Conservation (phyloP, 805 yeast genomes). For the Yarrowia alimentaria region DNA sequence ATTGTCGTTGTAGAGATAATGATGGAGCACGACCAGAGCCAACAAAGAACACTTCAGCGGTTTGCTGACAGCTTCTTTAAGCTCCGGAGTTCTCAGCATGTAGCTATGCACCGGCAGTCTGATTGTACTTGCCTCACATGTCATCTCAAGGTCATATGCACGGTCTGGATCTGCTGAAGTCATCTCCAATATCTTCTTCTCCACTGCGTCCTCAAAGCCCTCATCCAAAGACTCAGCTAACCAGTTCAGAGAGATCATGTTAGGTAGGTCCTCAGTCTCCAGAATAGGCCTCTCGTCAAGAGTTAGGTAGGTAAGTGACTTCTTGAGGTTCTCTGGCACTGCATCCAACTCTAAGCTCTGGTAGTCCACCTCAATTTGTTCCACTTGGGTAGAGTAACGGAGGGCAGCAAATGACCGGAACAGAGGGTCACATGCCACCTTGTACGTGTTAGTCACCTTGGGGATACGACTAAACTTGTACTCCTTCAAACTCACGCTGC, state of each 20-base stretch:
- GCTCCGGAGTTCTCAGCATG: constrained; percentile 29
- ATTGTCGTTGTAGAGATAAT: constrained; percentile 37
- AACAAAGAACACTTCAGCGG: constrained; percentile 25
- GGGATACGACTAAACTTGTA: constrained; percentile 57
- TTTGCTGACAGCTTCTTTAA: not conserved
- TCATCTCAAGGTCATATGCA: constrained; percentile 6
- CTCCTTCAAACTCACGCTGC: constrained; percentile 39
- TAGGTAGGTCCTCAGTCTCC: constrained; percentile 14
- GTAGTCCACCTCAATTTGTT: constrained; percentile 54
- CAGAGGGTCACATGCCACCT: constrained; percentile 62
- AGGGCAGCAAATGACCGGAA: constrained; percentile 68
- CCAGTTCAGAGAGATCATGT: constrained; percentile 13
- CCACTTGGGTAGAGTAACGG: constrained; percentile 57
- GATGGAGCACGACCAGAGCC: constrained; percentile 33
- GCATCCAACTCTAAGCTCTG: constrained; percentile 53
- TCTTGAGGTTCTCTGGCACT: constrained; percentile 49
- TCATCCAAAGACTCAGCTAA: constrained; percentile 23
- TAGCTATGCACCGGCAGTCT: constrained; percentile 30
- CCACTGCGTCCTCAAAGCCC: constrained; percentile 4
- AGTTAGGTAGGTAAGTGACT: constrained; percentile 23
- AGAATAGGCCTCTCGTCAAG: constrained; percentile 8
- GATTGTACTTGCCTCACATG: constrained; percentile 1
- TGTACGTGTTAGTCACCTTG: constrained; percentile 54
- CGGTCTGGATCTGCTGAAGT: not conserved
- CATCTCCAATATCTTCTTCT: not conserved